Evolutionary conservation across 495 filamentous ascomycete species (phyloP), one percentile per base, ranked within the genome.

Genomic region (Xylaria cubensis): DNA sequence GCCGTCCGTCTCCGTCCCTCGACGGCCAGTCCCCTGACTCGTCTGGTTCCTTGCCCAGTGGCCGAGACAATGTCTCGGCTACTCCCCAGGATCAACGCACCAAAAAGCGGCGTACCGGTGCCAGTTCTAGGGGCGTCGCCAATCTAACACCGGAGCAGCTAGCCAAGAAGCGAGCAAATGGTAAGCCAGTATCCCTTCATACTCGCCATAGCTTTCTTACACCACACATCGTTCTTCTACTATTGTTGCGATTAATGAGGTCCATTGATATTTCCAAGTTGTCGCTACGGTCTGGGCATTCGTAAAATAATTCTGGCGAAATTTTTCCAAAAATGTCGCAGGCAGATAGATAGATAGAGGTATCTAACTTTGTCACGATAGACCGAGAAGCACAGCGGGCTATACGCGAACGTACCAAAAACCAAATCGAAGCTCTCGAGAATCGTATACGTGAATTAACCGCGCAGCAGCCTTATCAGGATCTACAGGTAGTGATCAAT

Each of bases 351-450:
- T 17, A 46, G n/a, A 53, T 15, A 24, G n/a, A 69, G 10, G 7
- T 50, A 50, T 68, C 70, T 56, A 9, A 61, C 63, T 70, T 15
- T 26, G 24, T 58, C 34, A 63, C 39, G 19, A 62, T 64, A 86
- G 84, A 96, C 76, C 90, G 93, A 26, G 92, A 96, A 79, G 93
- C 93, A 13, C 93, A 96, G 78, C 87, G 92, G 64, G 92, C 92
- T 24, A 96, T 94, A 70, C 87, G 93, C 6, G 91, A 94, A 76
- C 86, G 93, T 48, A 94, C 92, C 29, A 93, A 91, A 74, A 83
- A 86, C 39, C 90, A 92, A 75, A 94, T 93, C 71, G 92, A 94
- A 61, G 84, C 80, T 21, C 84, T 94, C 69, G 80, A 84, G 75
- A 78, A 70, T 21, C 75, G 80, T 61, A 83, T 84, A 69, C 80